Percentiles rank a stretch among this genome's conserved stretches.
These are phyloP conservation scores for Macroventuria anomochaeta DNA, from an alignment of 2,329 filamentous ascomycete species.

Conservation along the genomic window DNA sequence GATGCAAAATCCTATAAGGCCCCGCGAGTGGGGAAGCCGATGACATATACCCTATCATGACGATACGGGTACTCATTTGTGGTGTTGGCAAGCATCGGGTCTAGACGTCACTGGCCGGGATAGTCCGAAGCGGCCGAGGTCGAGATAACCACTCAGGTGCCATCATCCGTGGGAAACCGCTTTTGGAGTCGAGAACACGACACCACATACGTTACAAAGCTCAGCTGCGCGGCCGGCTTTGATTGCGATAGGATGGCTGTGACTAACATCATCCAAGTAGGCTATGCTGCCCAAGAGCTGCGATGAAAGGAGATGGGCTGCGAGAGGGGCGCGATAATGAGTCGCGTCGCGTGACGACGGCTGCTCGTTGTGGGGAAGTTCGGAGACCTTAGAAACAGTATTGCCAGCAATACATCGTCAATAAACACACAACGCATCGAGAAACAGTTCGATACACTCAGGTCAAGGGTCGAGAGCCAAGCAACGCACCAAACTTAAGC, in stretches of 20 bases:
- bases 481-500: neutral
- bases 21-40: conserved; percentile 13
- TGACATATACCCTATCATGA: conserved; percentile 22
- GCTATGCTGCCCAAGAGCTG: conserved; percentile 1
- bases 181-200: neutral
- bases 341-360: conserved; percentile 5
- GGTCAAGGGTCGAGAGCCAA: neutral
- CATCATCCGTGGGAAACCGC: conserved; percentile 15
- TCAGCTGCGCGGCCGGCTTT: conserved; percentile 17
- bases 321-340: conserved; percentile 1
- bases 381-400: conserved; percentile 1
- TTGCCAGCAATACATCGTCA: neutral
- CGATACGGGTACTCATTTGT: conserved; percentile 13
- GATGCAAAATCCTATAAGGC: conserved; percentile 8
- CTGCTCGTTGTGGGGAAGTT: neutral
- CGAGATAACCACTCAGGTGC: conserved; percentile 17
- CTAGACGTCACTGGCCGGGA: conserved; percentile 19
- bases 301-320: conserved; percentile 1
- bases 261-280: neutral
- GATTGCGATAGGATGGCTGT: neutral
- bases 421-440: neutral
- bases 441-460: neutral
- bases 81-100: conserved; percentile 17
- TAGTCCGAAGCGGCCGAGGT: conserved; percentile 20
- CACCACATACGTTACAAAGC: conserved; percentile 4